Conservation (phyloP, 257 asterid genomes). For the Jacaranda mimosifolia region DNA sequence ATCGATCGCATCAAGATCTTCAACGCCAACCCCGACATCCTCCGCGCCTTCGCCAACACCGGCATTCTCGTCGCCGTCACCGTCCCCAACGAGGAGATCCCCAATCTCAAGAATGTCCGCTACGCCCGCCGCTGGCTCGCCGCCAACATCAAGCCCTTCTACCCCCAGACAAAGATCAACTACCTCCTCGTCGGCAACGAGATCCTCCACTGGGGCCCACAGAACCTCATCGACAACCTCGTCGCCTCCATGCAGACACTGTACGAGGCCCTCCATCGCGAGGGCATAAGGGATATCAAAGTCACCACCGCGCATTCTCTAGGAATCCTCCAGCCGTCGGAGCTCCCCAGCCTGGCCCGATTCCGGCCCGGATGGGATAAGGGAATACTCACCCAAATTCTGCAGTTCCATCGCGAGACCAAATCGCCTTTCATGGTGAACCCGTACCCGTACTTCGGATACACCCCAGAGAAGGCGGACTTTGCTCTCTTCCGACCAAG, state of each 20-base stretch:
- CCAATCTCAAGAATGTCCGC: conserved; percentile 49
- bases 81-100: conserved; percentile 78
- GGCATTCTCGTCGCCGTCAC: conserved; percentile 78
- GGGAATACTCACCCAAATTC: conserved; percentile 61
- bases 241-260: conserved; percentile 70
- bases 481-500: conserved; percentile 56
- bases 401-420: conserved; percentile 69
- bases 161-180: conserved; percentile 68
- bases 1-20: conserved; percentile 79
- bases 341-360: conserved; percentile 67
- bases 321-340: conserved; percentile 59
- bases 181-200: conserved; percentile 81
- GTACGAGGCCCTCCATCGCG: conserved; percentile 53
- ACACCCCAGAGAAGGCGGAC: conserved; percentile 52
- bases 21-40: conserved; percentile 75
- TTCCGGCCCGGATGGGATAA: conserved; percentile 79
- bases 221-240: conserved; percentile 55
- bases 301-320: conserved; percentile 52
- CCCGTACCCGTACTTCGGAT: conserved; percentile 91
- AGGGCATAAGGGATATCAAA: conserved; percentile 48
- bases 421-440: conserved; percentile 86
- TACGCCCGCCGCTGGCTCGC: conserved; percentile 61
- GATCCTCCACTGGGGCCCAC: conserved; percentile 91
- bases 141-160: conserved; percentile 64
- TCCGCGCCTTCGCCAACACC: conserved; percentile 79